Conservation (phyloP, 2,329 filamentous ascomycete species). For the Thelonectria blattea region DNA sequence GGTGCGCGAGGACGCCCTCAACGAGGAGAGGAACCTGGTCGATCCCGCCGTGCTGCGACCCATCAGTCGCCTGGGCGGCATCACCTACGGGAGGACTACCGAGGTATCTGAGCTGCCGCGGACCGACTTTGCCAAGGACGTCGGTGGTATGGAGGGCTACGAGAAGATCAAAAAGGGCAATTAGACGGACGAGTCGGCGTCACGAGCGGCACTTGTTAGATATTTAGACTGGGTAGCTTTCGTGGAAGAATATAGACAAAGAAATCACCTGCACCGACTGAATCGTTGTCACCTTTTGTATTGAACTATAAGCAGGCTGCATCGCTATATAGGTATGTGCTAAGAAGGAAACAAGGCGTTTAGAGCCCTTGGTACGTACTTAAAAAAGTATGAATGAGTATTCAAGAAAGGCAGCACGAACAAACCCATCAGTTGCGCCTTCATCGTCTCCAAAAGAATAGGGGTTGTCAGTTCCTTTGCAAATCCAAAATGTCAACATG, state of each 20-base stretch:
- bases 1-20: slow-evolving; percentile 86
- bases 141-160: slow-evolving; percentile 59
- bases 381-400: background rate
- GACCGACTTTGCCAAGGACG: slow-evolving; percentile 61
- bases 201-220: too few relatives aligned
- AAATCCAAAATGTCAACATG: too few relatives aligned
- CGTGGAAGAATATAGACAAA: background rate
- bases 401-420: background rate
- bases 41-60: slow-evolving; percentile 79
- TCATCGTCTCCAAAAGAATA: too few relatives aligned
- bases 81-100: slow-evolving; percentile 76
- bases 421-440: too few relatives aligned
- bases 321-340: background rate
- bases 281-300: background rate
- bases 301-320: background rate
- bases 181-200: slow-evolving; percentile 3
- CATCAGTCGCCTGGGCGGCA: slow-evolving; percentile 81
- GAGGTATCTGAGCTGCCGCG: slow-evolving; percentile 75
- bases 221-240: too few relatives aligned
- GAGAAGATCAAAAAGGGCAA: slow-evolving; percentile 54
- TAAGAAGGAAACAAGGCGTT: background rate
- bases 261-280: background rate
- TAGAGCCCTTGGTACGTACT: background rate
- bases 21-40: slow-evolving; percentile 75
- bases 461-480: too few relatives aligned